A percentile compares a stretch with the other conserved stretches of the same genome.
Evolutionary conservation across 2,329 filamentous ascomycete species (phyloP).

Genomic region (Penicillium sp.): DNA sequence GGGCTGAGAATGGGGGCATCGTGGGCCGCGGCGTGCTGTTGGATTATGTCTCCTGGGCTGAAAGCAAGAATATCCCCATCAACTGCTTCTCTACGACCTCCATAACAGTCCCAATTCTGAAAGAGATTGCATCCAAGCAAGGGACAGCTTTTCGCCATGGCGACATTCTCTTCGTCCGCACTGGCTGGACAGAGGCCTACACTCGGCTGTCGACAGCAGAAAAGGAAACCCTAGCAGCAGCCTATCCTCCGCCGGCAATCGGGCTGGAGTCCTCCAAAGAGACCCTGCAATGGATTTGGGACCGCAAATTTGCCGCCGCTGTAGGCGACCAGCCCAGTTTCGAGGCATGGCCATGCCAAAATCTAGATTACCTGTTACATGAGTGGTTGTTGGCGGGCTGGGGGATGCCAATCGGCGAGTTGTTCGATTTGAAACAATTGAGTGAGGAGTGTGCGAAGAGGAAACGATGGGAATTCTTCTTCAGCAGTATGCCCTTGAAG

Average conservation of each 20-base stretch:
- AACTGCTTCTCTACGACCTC: constrained; percentile 37
- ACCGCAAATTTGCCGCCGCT: constrained; percentile 53
- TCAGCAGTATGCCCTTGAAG: constrained; percentile 47
- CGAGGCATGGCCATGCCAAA: constrained; percentile 45
- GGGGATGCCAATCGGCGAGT: constrained; percentile 46
- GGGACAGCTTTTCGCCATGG: constrained; percentile 43
- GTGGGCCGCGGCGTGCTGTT: constrained; percentile 45
- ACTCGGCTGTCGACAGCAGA: constrained; percentile 33
- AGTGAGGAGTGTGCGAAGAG: constrained; percentile 33
- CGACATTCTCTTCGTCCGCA: constrained; percentile 56
- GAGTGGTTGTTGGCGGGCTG: constrained; percentile 43
- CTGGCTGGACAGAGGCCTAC: constrained; percentile 50
- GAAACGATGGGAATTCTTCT: constrained; percentile 45
- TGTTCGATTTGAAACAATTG: constrained; percentile 44
- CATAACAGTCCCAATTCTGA: constrained; percentile 28
- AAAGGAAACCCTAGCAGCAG: constrained; percentile 32
- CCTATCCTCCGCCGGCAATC: constrained; percentile 28
- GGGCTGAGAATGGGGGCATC: constrained; percentile 20
- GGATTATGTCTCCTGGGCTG: constrained; percentile 45
- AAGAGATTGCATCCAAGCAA: constrained; percentile 43
- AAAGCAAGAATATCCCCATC: constrained; percentile 30
- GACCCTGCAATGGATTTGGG: constrained; percentile 56
- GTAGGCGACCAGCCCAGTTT: constrained; percentile 55
- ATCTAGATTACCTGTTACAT: constrained; percentile 22
- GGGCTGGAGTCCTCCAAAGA: constrained; percentile 49